These are phyloP conservation scores for Breviolum minutum DNA, from an alignment of 73 alveolate species.

Conservation along the genomic window DNA sequence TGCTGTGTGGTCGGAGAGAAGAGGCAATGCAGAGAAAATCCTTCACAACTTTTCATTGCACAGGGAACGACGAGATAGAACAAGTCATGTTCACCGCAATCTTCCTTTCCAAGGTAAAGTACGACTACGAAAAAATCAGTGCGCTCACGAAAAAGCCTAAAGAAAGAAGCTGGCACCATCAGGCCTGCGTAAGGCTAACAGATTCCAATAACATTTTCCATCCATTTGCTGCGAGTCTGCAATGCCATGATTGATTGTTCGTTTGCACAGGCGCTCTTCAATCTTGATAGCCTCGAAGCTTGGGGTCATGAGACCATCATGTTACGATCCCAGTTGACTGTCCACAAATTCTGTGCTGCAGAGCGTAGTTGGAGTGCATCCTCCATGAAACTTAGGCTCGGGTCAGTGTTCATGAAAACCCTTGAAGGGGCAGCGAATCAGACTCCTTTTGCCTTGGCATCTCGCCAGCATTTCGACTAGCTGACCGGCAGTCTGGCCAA, in stretches of 20 bases:
- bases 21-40: too few species aligned
- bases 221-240: too few species aligned
- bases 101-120: background rate
- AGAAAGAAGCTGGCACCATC: slow-evolving; percentile 53
- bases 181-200: background rate
- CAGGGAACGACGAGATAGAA: too few species aligned
- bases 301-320: slow-evolving; percentile 94
- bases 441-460: slow-evolving; percentile 70
- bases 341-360: background rate
- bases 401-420: slow-evolving; percentile 57
- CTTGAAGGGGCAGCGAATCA: slow-evolving; percentile 80
- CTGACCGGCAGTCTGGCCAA: background rate
- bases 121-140: slow-evolving; percentile 82
- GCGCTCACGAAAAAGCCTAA: slow-evolving; percentile 78
- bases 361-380: too few species aligned
- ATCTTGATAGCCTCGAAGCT: slow-evolving; percentile 75
- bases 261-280: slow-evolving; percentile 49
- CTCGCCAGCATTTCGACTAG: background rate
- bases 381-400: slow-evolving; percentile 10
- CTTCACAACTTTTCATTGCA: too few species aligned
- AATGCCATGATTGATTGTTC: background rate
- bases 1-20: too few species aligned
- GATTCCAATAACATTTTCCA: too few species aligned
- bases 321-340: background rate
- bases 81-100: too few species aligned